A percentile compares a stretch with the other conserved stretches of the same genome.
Evolutionary conservation across 2,329 filamentous ascomycete genomes (phyloP).

Genomic region (Calycina herbarum): DNA sequence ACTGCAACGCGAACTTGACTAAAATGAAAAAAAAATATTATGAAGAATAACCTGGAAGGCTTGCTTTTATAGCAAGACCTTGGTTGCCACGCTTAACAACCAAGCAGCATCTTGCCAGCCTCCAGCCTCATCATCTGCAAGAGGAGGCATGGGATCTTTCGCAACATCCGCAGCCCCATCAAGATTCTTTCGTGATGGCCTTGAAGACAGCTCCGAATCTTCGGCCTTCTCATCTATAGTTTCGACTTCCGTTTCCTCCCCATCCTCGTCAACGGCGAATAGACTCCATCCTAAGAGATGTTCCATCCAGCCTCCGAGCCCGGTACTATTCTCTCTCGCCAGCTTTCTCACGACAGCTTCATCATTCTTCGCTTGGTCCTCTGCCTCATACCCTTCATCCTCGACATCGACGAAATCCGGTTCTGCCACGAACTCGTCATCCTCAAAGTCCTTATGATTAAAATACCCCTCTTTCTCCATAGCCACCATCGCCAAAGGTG

Average conservation of each 20-base stretch:
- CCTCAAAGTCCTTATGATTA: slow-evolving; percentile 31
- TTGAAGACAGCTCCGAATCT: slow-evolving; percentile 31
- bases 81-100: slow-evolving; percentile 61
- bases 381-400: slow-evolving; percentile 53
- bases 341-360: slow-evolving; percentile 59
- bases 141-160: slow-evolving; percentile 49
- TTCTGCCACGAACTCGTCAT: slow-evolving; percentile 45
- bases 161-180: slow-evolving; percentile 36
- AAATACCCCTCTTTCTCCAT: slow-evolving; percentile 49
- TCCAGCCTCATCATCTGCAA: slow-evolving; percentile 54
- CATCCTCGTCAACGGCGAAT: slow-evolving; percentile 62
- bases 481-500: slow-evolving; percentile 49
- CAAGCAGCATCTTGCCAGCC: slow-evolving; percentile 69
- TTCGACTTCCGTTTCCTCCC: slow-evolving; percentile 49
- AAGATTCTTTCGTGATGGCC: slow-evolving; percentile 26
- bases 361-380: slow-evolving; percentile 53
- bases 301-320: slow-evolving; percentile 59
- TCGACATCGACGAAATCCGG: slow-evolving; percentile 66
- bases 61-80: slow-evolving; percentile 30
- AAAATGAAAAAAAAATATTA: background rate
- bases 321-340: slow-evolving; percentile 52
- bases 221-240: slow-evolving; percentile 42
- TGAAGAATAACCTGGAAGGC: background rate
- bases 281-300: slow-evolving; percentile 60
- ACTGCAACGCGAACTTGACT: slow-evolving; percentile 5